These are phyloP conservation scores for Cyberlindnera subsufficiens DNA, from an alignment of 805 yeast genomes.

Conservation along the genomic window DNA sequence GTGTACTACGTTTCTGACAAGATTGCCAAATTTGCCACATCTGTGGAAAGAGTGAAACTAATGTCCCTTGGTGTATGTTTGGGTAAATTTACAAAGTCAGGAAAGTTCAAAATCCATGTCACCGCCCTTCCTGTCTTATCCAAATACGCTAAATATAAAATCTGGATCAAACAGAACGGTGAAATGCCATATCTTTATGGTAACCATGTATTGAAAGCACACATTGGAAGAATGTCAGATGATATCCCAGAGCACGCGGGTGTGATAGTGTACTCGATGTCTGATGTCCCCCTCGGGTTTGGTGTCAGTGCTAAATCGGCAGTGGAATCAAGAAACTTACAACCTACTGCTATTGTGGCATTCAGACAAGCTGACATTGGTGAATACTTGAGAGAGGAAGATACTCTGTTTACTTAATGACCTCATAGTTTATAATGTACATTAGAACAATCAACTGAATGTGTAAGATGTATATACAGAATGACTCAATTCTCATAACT, in stretches of 20 bases:
- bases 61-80: slow-evolving; percentile 92
- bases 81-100: slow-evolving; percentile 96
- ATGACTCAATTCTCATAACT: slow-evolving; percentile 8
- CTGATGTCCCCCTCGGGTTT: slow-evolving; percentile 88
- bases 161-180: slow-evolving; percentile 96
- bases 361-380: slow-evolving; percentile 98
- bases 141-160: slow-evolving; percentile 83
- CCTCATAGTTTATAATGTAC: not conserved
- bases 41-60: slow-evolving; percentile 80
- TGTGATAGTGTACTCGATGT: slow-evolving; percentile 85
- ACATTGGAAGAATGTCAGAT: slow-evolving; percentile 92
- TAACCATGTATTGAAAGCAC: slow-evolving; percentile 94
- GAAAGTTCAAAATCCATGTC: slow-evolving; percentile 90
- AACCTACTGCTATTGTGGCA: slow-evolving; percentile 92
- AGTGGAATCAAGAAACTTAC: slow-evolving; percentile 76
- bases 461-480: not conserved
- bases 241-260: slow-evolving; percentile 99
- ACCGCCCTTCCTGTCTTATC: slow-evolving; percentile 83
- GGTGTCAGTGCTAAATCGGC: slow-evolving; percentile 94
- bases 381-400: slow-evolving; percentile 96
- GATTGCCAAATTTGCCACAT: slow-evolving; percentile 82
- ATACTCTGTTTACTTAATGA: slow-evolving; percentile 74
- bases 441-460: not conserved
- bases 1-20: slow-evolving; percentile 87
- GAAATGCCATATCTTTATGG: slow-evolving; percentile 98